Conservation (phyloP, 768 basidiomycete genomes). For the Pleurotus tuber-regium region DNA sequence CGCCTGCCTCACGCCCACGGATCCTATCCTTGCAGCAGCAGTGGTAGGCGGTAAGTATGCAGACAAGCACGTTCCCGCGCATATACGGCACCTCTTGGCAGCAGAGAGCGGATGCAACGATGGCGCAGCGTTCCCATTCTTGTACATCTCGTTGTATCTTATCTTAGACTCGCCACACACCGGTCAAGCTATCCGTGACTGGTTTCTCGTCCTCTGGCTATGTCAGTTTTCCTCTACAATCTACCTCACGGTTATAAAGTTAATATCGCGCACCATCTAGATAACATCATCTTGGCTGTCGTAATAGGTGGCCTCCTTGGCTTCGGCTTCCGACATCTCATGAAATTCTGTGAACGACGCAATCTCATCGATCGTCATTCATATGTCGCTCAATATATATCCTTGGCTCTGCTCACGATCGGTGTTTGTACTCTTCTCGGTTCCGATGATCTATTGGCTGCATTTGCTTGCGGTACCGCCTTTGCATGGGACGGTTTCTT, state of each 20-base stretch:
- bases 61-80: conserved; percentile 92
- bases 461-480: conserved; percentile 92
- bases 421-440: conserved; percentile 85
- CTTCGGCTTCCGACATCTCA: conserved; percentile 78
- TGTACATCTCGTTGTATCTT: conserved; percentile 88
- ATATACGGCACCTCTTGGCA: conserved; percentile 62
- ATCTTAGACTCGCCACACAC: conserved; percentile 60
- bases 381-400: conserved; percentile 89
- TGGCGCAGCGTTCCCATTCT: conserved; percentile 94
- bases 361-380: conserved; percentile 92
- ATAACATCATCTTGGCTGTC: conserved; percentile 75
- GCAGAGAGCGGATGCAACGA: conserved; percentile 94
- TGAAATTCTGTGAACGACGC: conserved; percentile 88
- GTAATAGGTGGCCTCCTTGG: conserved; percentile 76
- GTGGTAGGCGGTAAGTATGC: conserved; percentile 96
- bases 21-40: conserved; percentile 90
- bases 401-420: conserved; percentile 79
- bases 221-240: conserved; percentile 46
- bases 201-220: conserved; percentile 86
- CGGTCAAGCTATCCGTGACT: conserved; percentile 71
- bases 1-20: conserved; percentile 92
- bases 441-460: conserved; percentile 90
- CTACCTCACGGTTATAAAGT: conserved; percentile 12
- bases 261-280: no score
- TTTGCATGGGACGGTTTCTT: conserved; percentile 98